Percentiles rank a stretch among this genome's conserved stretches.
Conservation (phyloP, 768 basidiomycete species). For the Auricularia cornea region DNA sequence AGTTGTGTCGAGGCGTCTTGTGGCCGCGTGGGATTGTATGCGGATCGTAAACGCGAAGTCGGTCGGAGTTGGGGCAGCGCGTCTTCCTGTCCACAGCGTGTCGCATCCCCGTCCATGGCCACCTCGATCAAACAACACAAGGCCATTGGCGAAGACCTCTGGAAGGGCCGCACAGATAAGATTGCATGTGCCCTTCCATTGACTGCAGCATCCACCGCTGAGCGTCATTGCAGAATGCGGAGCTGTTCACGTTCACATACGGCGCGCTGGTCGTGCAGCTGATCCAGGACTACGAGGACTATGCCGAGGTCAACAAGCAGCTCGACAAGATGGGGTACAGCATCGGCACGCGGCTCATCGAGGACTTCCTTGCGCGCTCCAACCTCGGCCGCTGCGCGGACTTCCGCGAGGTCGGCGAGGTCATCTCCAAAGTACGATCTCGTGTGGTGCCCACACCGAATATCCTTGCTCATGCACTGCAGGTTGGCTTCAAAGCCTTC, state of each 20-base stretch:
- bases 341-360: conserved; percentile 91
- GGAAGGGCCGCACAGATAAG: conserved; percentile 93
- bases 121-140: conserved; percentile 62
- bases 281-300: conserved; percentile 98
- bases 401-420: conserved; percentile 92
- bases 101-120: neutral
- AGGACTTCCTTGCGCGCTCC: conserved; percentile 93
- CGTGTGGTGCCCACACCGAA: neutral
- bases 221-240: conserved; percentile 67
- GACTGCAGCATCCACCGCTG: conserved; percentile 6
- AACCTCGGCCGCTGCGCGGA: conserved; percentile 86
- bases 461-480: conserved; percentile 5
- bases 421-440: conserved; percentile 74
- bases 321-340: conserved; percentile 99
- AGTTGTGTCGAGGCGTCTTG: no score
- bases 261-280: conserved; percentile 97
- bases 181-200: conserved; percentile 48
- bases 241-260: conserved; percentile 94
- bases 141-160: conserved; percentile 85
- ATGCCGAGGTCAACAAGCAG: conserved; percentile 89
- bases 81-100: no score
- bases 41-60: no score
- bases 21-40: no score
- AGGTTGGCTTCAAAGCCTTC: conserved; percentile 99
- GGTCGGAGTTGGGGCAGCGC: no score